Evolutionary conservation across 495 filamentous ascomycete species (phyloP).

Genomic region (Corynascus novoguineensis): DNA sequence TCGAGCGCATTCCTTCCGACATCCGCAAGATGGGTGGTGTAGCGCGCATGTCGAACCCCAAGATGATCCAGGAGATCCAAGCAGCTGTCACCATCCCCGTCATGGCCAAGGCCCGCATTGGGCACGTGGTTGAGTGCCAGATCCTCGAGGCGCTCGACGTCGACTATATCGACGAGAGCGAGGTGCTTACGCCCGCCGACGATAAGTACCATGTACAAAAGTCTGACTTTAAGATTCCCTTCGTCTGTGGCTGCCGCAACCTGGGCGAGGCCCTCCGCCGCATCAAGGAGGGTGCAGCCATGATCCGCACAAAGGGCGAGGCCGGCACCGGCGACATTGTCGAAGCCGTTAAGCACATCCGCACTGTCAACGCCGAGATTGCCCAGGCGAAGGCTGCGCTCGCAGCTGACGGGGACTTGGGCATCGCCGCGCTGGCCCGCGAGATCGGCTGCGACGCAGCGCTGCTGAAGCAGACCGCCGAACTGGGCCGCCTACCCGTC

Average conservation of each 20-base stretch:
- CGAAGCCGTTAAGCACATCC: slow-evolving; percentile 94
- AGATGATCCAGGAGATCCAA: slow-evolving; percentile 96
- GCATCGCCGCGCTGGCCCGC: slow-evolving; percentile 70
- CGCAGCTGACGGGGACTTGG: slow-evolving; percentile 53
- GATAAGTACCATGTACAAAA: slow-evolving; percentile 88
- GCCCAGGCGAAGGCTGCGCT: slow-evolving; percentile 61
- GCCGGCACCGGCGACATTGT: slow-evolving; percentile 98
- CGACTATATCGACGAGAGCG: slow-evolving; percentile 96
- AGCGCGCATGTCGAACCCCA: slow-evolving; percentile 92
- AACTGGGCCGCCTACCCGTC: slow-evolving; percentile 83
- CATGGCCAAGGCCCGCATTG: slow-evolving; percentile 98
- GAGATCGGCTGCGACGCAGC: slow-evolving; percentile 71
- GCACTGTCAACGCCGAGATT: slow-evolving; percentile 81
- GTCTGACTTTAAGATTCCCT: slow-evolving; percentile 73
- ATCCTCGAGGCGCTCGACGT: slow-evolving; percentile 92
- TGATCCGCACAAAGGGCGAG: slow-evolving; percentile 99
- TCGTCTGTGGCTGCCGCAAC: slow-evolving; percentile 96
- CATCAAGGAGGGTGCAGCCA: slow-evolving; percentile 90
- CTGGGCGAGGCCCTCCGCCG: slow-evolving; percentile 88
- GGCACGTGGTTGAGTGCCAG: slow-evolving; percentile 97
- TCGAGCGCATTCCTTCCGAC: slow-evolving; percentile 96
- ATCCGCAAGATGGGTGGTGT: slow-evolving; percentile 91
- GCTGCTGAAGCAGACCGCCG: slow-evolving; percentile 77
- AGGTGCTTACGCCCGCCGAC: slow-evolving; percentile 95
- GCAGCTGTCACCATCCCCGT: slow-evolving; percentile 95